phyloP scores from a whole-genome alignment of 208 protist species.

The Trypanosoma cruzi region DNA sequence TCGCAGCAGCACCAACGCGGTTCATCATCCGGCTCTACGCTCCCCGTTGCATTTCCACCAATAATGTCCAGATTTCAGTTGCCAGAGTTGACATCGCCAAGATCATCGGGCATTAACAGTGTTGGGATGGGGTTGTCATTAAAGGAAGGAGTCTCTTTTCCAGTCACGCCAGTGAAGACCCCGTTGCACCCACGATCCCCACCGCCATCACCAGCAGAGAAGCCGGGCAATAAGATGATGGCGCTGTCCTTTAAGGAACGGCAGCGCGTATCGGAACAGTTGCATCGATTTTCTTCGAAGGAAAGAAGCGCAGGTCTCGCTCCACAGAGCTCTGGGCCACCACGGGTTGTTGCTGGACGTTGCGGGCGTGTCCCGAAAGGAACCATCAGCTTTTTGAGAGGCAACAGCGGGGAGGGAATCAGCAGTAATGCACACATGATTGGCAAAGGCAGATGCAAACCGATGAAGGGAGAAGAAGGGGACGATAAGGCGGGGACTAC shows the following conservation, averaged over 20 bases:
- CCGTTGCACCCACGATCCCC: neutral
- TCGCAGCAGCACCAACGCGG: too few relatives aligned
- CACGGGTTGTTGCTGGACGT: neutral
- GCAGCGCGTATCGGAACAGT: neutral
- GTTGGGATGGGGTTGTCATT: neutral
- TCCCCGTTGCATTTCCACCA: too few relatives aligned
- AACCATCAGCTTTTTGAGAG: neutral
- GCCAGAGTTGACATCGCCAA: too few relatives aligned
- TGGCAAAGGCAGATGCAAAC: neutral
- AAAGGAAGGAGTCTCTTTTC: neutral
- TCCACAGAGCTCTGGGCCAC: neutral
- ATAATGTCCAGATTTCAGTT: too few relatives aligned
- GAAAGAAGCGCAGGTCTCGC: neutral
- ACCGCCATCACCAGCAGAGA: neutral
- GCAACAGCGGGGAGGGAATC: neutral
- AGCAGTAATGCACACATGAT: neutral
- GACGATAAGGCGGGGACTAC: neutral
- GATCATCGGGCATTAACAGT: neutral
- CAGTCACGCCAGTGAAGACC: neutral
- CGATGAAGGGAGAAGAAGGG: neutral
- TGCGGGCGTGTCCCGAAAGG: too few relatives aligned
- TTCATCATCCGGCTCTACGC: too few relatives aligned
- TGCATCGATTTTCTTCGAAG: neutral
- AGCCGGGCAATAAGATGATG: neutral
- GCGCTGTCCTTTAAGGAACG: constrained; percentile 11